Conservation (phyloP, 2,329 filamentous ascomycete genomes). For the Fusarium anthophilum region DNA sequence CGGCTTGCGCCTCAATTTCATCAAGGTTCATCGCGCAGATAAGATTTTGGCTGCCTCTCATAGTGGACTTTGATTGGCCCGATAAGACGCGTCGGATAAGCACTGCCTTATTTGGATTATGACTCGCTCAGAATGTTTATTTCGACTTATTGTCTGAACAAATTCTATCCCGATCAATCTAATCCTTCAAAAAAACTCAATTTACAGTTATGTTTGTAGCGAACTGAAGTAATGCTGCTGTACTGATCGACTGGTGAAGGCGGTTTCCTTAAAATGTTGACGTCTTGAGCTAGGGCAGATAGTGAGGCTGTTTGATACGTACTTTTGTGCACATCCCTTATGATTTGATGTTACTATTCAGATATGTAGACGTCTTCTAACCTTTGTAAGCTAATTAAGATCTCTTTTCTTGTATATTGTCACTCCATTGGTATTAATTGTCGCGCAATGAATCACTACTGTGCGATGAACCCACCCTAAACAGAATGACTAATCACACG, state of each 20-base stretch:
- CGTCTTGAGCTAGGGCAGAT: rapidly evolving
- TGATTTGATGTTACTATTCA: no score
- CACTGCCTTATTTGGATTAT: not conserved
- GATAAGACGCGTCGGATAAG: not conserved
- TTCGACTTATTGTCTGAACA: not conserved
- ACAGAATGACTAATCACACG: not conserved
- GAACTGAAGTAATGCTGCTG: rapidly evolving
- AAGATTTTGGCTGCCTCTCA: not conserved
- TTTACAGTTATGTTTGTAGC: rapidly evolving
- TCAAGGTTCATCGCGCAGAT: not conserved
- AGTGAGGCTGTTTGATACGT: no score
- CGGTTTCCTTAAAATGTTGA: rapidly evolving
- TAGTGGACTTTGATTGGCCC: rapidly evolving
- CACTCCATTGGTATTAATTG: no score
- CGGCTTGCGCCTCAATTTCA: not conserved
- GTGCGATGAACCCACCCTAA: not conserved
- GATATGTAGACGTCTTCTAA: no score
- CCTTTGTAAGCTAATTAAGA: rapidly evolving
- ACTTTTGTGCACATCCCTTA: no score
- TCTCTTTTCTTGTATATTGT: rapidly evolving
- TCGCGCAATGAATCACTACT: rapidly evolving
- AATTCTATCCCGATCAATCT: rapidly evolving
- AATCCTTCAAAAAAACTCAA: rapidly evolving
- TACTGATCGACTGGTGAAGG: rapidly evolving
- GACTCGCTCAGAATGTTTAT: not conserved